Conservation (phyloP, 352 stramenopile genomes). For the Phytophthora crassamura region DNA sequence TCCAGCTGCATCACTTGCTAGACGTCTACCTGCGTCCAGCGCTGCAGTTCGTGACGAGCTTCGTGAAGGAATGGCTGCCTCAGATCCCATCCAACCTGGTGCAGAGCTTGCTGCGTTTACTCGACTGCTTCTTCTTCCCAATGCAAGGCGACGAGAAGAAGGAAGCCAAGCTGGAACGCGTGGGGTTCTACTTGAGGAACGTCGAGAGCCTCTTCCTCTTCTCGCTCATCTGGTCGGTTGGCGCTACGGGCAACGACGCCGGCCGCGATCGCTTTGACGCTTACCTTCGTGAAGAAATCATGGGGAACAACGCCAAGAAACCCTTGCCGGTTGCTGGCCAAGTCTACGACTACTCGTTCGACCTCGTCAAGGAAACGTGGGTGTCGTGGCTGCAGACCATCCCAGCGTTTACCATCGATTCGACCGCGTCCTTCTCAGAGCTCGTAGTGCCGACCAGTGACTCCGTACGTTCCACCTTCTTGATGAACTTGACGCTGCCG, state of each 20-base stretch:
- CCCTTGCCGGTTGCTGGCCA: conserved; percentile 62
- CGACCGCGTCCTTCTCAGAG: conserved; percentile 88
- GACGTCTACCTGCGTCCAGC: conserved; percentile 87
- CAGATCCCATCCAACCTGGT: conserved; percentile 93
- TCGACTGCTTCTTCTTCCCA: conserved; percentile 92
- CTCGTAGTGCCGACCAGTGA: conserved; percentile 95
- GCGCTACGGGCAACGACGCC: conserved; percentile 88
- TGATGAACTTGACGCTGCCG: conserved; percentile 89
- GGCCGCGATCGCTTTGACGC: conserved; percentile 87
- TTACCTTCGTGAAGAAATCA: conserved; percentile 88
- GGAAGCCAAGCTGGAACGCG: conserved; percentile 71
- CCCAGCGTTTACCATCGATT: conserved; percentile 73
- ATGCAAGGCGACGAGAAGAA: conserved; percentile 90
- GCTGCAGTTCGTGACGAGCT: conserved; percentile 85
- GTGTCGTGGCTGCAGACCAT: conserved; percentile 94
- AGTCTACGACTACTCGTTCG: conserved; percentile 94
- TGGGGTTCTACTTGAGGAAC: conserved; percentile 75
- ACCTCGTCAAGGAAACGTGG: conserved; percentile 82
- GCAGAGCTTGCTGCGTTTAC: conserved; percentile 90
- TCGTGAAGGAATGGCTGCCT: conserved; percentile 92
- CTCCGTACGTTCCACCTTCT: conserved; percentile 92
- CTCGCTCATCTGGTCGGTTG: conserved; percentile 92
- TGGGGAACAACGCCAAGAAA: conserved; percentile 59
- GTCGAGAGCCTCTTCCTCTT: conserved; percentile 94
- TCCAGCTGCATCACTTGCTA: conserved; percentile 78